Conservation (phyloP, 139 green algal genomes). For the Microglena sp. region DNA sequence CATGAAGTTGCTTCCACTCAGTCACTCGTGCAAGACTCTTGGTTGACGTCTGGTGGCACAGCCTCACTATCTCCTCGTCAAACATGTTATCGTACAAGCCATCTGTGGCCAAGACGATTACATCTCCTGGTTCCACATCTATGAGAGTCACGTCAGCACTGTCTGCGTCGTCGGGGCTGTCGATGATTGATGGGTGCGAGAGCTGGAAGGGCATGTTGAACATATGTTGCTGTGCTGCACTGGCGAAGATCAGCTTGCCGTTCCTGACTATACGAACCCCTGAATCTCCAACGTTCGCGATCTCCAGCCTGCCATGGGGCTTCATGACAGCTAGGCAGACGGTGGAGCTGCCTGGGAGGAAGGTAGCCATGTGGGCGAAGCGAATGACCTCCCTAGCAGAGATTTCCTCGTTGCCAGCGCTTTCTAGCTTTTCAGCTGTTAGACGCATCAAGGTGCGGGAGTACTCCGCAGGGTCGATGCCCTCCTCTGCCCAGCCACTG, state of each 20-base stretch:
- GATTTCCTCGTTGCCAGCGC: background rate
- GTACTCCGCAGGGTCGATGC: slow-evolving; percentile 75
- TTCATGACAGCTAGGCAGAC: slow-evolving; percentile 8
- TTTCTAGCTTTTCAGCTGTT: background rate
- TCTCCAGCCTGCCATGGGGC: slow-evolving; percentile 29
- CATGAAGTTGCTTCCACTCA: background rate
- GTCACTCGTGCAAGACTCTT: background rate
- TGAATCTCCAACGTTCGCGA: slow-evolving; percentile 77
- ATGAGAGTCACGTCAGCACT: slow-evolving; percentile 45
- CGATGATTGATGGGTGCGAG: slow-evolving; percentile 40
- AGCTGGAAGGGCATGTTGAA: slow-evolving; percentile 73
- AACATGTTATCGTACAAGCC: slow-evolving; percentile 94
- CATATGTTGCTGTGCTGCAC: slow-evolving; percentile 25
- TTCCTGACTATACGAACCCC: slow-evolving; percentile 59
- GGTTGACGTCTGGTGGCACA: background rate
- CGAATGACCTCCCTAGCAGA: slow-evolving; percentile 42
- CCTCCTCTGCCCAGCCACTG: slow-evolving; percentile 75
- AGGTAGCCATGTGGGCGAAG: slow-evolving; percentile 29
- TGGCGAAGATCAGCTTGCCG: slow-evolving; percentile 53
- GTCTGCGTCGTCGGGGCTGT: slow-evolving; percentile 47
- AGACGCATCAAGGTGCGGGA: slow-evolving; percentile 42
- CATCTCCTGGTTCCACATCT: slow-evolving; percentile 51
- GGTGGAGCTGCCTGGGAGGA: slow-evolving; percentile 27
- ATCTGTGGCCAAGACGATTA: slow-evolving; percentile 18
- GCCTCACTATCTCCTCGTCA: slow-evolving; percentile 61